Base-by-base conservation (phyloP, 805 yeast species). In the Barnettozyma siamensis region DNA sequence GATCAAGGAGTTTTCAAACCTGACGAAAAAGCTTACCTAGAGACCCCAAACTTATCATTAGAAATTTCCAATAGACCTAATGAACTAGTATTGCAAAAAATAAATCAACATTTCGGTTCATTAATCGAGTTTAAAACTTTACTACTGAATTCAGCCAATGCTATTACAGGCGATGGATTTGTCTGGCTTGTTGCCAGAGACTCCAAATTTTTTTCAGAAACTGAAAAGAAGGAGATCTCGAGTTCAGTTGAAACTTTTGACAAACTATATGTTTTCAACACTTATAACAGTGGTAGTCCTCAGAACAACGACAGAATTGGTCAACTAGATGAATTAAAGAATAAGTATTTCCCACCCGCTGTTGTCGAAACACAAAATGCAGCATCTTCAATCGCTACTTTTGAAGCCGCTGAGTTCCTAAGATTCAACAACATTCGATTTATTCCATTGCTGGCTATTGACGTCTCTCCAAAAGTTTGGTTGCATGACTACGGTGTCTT, bases 281-380 rank as follows among this genome's bases (percentile, higher is more conserved):
- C 96, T n/a, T 88, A 88, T 64, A 88, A 87, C 57, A 80, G 89
- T 6, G 98, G 98, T 5, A 72, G 86, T 7, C 95, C 96, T 24
- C 81, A 80, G 51, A 75, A 81, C 36, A 60, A 70, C 72, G 39
- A 80, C 73, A 46, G 79, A 73, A 60, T 59, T 72, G 50, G 65
- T 57, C 51, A 67, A 66, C 33, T 72, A 27, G 43, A 46, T 26
- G 58, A 50, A 7, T 42, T 58, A 23, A 47, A 51, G 16, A 34
- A 37, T 9, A 26, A 38, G 9, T 31, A 33, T 11, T 8, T 8
- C 11, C 29, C 29, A 11, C 8, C 44, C 47, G 48, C 48, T 36
- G 23, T 41, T 45, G 48, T 49, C 42, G 16, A 33, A 11, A 9
- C 18, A 10, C 30, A 31, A 18, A 6, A 19, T 10, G 24, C 49